Evolutionary conservation across 495 filamentous ascomycete genomes (phyloP), one percentile per base, ranked within the genome.

Genomic region (Penicillium ochrochloron): DNA sequence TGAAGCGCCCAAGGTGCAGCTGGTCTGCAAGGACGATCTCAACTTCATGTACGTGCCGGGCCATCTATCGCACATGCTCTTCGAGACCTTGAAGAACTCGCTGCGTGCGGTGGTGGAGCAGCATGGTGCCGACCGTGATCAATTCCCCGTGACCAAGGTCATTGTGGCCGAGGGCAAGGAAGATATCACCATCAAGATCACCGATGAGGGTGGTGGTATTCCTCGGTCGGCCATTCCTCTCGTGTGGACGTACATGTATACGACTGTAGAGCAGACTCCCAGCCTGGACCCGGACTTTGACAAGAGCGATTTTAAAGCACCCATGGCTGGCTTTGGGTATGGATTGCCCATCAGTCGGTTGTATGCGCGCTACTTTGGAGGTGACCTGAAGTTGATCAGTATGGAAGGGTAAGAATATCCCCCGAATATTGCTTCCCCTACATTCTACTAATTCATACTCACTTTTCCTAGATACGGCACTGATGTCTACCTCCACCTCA

Each of bases 191-290:
- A 97, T 99, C 80, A 99, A 99, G 78, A 85, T 99, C 58, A 92
- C 89, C 12, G 95, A 99, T 73, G 95, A 99, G 76, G 95, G 95
- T 48, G 95, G 95, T 65, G 95, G 95, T 48, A 97, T 99, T 29
- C 92, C 94, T 0, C 85, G 95, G 59, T 92, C 89, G 64, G 84
- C 91, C 34, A 97, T 99, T 60, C 96, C 96, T 11, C 83, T 99
- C 9, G 95, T 98, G 17, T 99, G 95, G 95, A 99, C 95, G 29
- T 99, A 99, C 73, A 99, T 98, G 95, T 99, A 98, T 71, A 99
- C 95, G 21, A 99, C 95, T 11, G 94, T 99, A 46, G 95, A 97
- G 76, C 88, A 93, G 62, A 97, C 95, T 4, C 95, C 95, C 6
- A 96, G 87, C 70, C 82, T 99, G 53, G 95, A 99, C 71, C 95